Base-by-base conservation (phyloP, 352 stramenopile species). In the Pythium phragmiticola region DNA sequence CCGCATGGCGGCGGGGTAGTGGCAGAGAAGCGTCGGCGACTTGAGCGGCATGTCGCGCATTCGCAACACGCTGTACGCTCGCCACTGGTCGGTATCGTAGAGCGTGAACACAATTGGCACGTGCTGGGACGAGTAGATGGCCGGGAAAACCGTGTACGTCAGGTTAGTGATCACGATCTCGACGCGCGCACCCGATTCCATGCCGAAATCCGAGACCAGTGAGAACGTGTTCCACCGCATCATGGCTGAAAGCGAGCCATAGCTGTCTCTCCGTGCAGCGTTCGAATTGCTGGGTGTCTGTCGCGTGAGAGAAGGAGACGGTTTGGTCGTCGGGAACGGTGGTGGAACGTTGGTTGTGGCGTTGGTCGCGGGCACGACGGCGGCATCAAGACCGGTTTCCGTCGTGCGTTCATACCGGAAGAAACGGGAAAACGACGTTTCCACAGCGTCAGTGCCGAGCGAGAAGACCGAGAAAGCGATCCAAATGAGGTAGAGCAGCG, bases 141-240 rank as follows among this genome's bases (percentile, higher is more conserved):
- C 9, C 3, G 57, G 56, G 8, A 73, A 66, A 8, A 37, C 48
- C 34, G 52, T 45, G 56, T 72, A 72, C 33, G 62, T 52, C 42
- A 80, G 43, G 47, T 75, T 68, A 0, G 51, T 54, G 68, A 89
- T 66, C 21, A 78, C 51, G 9, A 91, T 49, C 23, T 78, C 61
- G 33, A 91, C 47, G 12, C 75, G 74, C 0, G 52, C 77, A 8
- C 73, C 77, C 23, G 57, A 49, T 42, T 91, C 82, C 71, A 91
- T 81, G 39, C 78, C 78, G 48, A 89, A 89, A 17, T 68, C 67
- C 16, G 75, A 58, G n/a, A 89, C 45, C n/a, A 85, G 39, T 14
- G 75, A 78, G 52, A 73, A 73, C 17, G 82, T 88, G 67, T 91
- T 91, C 80, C 82, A 91, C 8, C 75, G 78, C 37, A 80, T 36